phyloP scores from a whole-genome alignment of 2,329 filamentous ascomycete genomes.

The Ceratocystis albifundus region DNA sequence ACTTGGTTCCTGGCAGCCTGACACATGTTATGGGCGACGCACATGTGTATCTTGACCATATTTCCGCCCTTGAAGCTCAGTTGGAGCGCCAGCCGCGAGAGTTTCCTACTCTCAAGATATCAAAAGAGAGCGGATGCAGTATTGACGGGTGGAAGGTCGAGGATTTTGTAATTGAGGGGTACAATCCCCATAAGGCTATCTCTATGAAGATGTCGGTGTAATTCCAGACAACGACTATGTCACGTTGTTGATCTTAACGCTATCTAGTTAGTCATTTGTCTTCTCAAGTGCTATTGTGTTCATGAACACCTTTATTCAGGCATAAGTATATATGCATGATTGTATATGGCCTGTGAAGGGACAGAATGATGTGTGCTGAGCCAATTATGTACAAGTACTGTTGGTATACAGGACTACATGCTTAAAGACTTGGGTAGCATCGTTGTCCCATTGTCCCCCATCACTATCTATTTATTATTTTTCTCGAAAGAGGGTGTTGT shows the following conservation, averaged over 20 bases:
- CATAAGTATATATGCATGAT: background rate
- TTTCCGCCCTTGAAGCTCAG: constrained; percentile 75
- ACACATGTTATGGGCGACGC: constrained; percentile 97
- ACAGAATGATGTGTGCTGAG: background rate
- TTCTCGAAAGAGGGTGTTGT: too few species aligned
- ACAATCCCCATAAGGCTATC: constrained; percentile 83
- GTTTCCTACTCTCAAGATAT: constrained; percentile 70
- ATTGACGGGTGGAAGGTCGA: constrained; percentile 86
- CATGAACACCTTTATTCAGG: background rate
- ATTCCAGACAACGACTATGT: background rate
- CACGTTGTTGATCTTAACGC: background rate
- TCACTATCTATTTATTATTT: too few species aligned
- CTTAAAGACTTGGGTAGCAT: background rate
- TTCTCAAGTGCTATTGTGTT: background rate
- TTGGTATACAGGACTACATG: background rate
- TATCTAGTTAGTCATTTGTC: too few species aligned
- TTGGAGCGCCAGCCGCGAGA: constrained; percentile 64
- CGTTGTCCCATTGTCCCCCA: too few species aligned
- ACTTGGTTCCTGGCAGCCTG: constrained; percentile 72
- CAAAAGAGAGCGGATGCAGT: constrained; percentile 53
- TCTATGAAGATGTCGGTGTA: constrained; percentile 98
- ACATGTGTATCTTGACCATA: constrained; percentile 90
- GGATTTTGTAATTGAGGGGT: constrained; percentile 78
- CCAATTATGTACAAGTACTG: background rate
- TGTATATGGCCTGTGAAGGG: background rate